A percentile compares a stretch with the other conserved stretches of the same genome.
These are phyloP conservation scores for Wickerhamiella kazuoi DNA, from an alignment of 805 yeast species.

Conservation along the genomic window DNA sequence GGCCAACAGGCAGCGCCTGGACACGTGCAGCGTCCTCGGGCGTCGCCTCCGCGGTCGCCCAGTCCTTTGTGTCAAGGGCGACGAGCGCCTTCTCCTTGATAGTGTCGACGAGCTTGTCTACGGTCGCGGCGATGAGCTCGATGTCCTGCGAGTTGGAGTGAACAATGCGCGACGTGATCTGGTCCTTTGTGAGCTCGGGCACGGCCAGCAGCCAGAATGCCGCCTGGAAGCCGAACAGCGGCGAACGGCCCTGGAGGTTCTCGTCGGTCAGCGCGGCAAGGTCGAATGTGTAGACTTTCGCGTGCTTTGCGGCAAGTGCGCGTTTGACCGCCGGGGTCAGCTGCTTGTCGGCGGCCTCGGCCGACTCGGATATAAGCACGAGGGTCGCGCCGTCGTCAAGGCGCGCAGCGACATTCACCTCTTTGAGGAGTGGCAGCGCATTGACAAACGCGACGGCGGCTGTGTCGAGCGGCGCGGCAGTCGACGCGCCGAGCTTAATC, in stretches of 20 bases:
- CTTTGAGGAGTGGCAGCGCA: constrained; percentile 34
- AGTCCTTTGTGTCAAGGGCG: constrained; percentile 25
- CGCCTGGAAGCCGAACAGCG: constrained; percentile 56
- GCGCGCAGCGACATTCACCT: constrained; percentile 45
- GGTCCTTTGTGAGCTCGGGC: constrained; percentile 39
- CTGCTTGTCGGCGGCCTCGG: constrained; percentile 33
- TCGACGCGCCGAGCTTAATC: constrained; percentile 30
- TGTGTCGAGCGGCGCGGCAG: constrained; percentile 27
- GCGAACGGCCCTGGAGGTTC: constrained; percentile 52
- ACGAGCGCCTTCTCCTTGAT: constrained; percentile 17
- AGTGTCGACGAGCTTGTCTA: constrained; percentile 21
- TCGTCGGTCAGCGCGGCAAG: constrained; percentile 41
- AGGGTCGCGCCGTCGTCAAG: constrained; percentile 39
- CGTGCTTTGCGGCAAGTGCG: constrained; percentile 33
- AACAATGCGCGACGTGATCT: constrained; percentile 57
- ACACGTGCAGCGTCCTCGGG: constrained; percentile 8
- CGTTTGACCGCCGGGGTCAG: constrained; percentile 39
- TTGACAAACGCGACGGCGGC: constrained; percentile 54
- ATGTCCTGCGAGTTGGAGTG: constrained; percentile 70
- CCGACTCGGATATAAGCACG: constrained; percentile 23
- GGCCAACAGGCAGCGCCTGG: constrained; percentile 12
- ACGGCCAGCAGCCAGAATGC: constrained; percentile 61
- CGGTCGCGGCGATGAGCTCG: constrained; percentile 49
- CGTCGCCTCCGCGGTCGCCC: constrained; percentile 16
- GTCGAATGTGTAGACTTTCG: constrained; percentile 43